Base-by-base conservation (phyloP, 2,329 filamentous ascomycete genomes). In the Colletotrichum sojae region DNA sequence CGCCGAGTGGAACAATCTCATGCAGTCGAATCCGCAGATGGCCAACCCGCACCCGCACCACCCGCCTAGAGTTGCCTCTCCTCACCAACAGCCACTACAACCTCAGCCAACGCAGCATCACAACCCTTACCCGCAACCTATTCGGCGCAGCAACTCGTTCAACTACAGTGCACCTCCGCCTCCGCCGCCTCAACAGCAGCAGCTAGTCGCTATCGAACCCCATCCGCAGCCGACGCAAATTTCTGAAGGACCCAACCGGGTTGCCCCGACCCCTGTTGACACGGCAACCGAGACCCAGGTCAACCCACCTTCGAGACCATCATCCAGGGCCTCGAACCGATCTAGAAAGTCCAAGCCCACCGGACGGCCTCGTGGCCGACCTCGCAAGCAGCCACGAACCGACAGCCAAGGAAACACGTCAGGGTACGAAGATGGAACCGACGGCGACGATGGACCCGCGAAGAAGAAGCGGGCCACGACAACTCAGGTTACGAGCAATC, bases 391-490 rank as follows among this genome's bases (percentile, higher is more conserved):
- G 69, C 82, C 83, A 36, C 77, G 78, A 43, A 59, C 76, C 67
- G 73, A 75, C 40, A 77, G 78, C 20, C 85, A 88, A 67, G 91
- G 91, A 16, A 93, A 92, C 77, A 93, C 90, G 10, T 94, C 92
- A 49, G 91, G 90, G 5, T 91, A 94, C 73, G 92, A 95, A 74
- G 88, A 91, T 73, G 85, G 84, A 20, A 88, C 89, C 16, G 86
- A 91, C 75, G 84, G 83, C n/a, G 88, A 90, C 69, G 88, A 90
- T 10, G 85, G 80, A 6, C 80, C 80, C 6, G 72, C 83, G 2
- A 85, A 85, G 71, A 92, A 90, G 75, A 98, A 97, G 81, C 88
- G 95, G 75, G 94, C 91, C 40, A 96, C 94, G 76, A 89, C 92
- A 25, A 94, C 90, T 20, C 89, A 91, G 76, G 88, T 91, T 13